These are phyloP conservation scores for Tylopilus intermedius DNA, from an alignment of 768 basidiomycete species.

Conservation along the genomic window DNA sequence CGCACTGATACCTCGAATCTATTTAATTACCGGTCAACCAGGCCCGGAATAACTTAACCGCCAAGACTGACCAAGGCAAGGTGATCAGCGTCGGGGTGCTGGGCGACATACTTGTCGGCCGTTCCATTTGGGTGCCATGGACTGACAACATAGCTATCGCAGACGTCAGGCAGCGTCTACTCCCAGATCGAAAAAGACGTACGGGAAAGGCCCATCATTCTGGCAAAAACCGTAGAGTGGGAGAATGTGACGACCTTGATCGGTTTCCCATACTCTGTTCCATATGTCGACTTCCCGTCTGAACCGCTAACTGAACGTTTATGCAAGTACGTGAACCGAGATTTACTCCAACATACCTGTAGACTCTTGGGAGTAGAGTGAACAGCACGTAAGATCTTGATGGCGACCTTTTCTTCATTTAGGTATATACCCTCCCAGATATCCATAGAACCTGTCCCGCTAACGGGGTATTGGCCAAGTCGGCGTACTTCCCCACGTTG, in stretches of 20 bases:
- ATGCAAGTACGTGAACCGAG: constrained; percentile 1
- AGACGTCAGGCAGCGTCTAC: not conserved
- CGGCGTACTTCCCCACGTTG: constrained; percentile 49
- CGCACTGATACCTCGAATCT: constrained; percentile 44
- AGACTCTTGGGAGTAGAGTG: constrained; percentile 42
- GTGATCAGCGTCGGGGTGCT: constrained; percentile 40
- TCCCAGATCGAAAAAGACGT: constrained; percentile 10
- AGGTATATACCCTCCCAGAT: constrained; percentile 54
- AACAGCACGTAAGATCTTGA: constrained; percentile 52
- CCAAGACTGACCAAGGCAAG: constrained; percentile 33
- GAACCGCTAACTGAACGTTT: constrained; percentile 38
- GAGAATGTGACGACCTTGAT: constrained; percentile 47
- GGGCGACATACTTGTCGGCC: constrained; percentile 43
- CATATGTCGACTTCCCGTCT: constrained; percentile 51
- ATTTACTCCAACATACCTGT: constrained; percentile 30
- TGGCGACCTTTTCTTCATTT: constrained; percentile 49
- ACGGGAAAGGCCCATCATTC: constrained; percentile 56
- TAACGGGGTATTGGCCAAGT: constrained; percentile 45
- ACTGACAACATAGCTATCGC: constrained; percentile 49
- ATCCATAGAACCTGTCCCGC: constrained; percentile 50
- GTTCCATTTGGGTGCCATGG: constrained; percentile 55
- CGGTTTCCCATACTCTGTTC: constrained; percentile 48
- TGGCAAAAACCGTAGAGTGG: constrained; percentile 57
- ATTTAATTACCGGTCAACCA: not conserved
- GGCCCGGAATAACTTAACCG: not conserved